Conservation (phyloP, 2,329 filamentous ascomycete genomes). For the Cladosporium sp. region DNA sequence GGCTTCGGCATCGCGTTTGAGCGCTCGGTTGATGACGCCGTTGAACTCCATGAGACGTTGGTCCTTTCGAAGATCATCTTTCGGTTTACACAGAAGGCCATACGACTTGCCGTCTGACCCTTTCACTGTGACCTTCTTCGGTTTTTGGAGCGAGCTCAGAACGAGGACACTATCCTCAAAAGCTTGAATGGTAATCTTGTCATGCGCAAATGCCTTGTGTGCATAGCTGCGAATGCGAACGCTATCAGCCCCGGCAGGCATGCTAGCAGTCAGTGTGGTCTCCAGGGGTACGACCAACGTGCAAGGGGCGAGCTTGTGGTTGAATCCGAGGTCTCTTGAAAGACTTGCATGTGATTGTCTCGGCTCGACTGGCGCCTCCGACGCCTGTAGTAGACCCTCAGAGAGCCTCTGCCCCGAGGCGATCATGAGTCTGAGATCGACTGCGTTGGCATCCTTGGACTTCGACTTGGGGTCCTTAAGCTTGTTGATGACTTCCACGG, state of each 20-base stretch:
- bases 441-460: conserved; percentile 49
- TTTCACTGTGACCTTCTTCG: conserved; percentile 79
- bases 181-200: conserved; percentile 73
- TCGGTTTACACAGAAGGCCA: conserved; percentile 91
- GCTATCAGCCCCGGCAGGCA: conserved; percentile 68
- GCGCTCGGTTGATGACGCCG: conserved; percentile 88
- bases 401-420: conserved; percentile 76
- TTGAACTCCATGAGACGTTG: conserved; percentile 99
- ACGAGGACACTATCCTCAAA: conserved; percentile 88
- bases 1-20: conserved; percentile 87
- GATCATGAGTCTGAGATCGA: conserved; percentile 68
- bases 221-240: conserved; percentile 52
- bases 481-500: conserved; percentile 34
- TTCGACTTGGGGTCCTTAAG: conserved; percentile 50
- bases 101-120: conserved; percentile 87
- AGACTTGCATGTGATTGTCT: conserved; percentile 71
- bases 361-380: conserved; percentile 70
- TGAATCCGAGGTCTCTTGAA: conserved; percentile 73
- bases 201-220: conserved; percentile 81
- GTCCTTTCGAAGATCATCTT: conserved; percentile 95
- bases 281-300: conserved; percentile 86
- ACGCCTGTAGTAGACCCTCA: conserved; percentile 74
- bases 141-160: conserved; percentile 84
- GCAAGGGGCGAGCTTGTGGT: conserved; percentile 74
- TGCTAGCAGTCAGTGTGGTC: conserved; percentile 71